Evolutionary conservation across 179 eudicot genomes (phyloP).

Genomic region (Vitellaria paradoxa): DNA sequence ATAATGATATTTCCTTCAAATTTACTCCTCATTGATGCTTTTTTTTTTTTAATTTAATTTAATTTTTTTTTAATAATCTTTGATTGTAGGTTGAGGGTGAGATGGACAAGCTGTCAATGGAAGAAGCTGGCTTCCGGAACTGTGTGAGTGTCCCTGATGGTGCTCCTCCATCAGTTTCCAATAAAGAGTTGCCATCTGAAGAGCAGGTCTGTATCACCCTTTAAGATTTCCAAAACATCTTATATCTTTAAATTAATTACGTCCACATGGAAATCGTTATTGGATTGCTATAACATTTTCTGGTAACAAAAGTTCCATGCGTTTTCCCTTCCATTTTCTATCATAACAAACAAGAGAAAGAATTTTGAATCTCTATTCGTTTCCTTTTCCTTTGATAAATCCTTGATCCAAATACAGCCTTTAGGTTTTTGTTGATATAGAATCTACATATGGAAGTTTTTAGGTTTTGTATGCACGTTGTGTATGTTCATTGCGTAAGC

Average conservation of each 20-base stretch:
- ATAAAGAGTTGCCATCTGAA: slow-evolving; percentile 59
- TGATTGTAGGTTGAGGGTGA: slow-evolving; percentile 89
- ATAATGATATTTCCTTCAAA: slow-evolving; percentile 2
- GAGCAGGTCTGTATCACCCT: slow-evolving; percentile 48
- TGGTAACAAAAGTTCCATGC: neutral
- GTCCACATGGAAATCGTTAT: neutral
- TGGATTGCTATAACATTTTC: neutral
- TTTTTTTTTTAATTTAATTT: too few relatives aligned
- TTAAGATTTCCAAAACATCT: neutral
- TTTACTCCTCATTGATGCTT: neutral
- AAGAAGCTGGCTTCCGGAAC: slow-evolving; percentile 92
- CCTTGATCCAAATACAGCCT: too few relatives aligned
- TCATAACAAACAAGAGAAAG: too few relatives aligned
- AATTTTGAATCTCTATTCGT: too few relatives aligned
- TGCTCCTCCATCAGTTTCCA: slow-evolving; percentile 77
- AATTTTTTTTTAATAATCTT: neutral
- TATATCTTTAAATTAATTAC: neutral
- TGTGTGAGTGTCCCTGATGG: slow-evolving; percentile 99
- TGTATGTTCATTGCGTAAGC: neutral
- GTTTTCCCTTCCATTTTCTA: too few relatives aligned
- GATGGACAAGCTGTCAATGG: slow-evolving; percentile 97
- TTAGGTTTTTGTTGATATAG: neutral
- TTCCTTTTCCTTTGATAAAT: too few relatives aligned
- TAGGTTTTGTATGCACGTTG: neutral
- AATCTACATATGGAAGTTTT: neutral